Percentiles rank a stretch among this genome's conserved stretches.
Evolutionary conservation across 2,329 filamentous ascomycete genomes (phyloP).

Genomic region (Penicillium sp.): DNA sequence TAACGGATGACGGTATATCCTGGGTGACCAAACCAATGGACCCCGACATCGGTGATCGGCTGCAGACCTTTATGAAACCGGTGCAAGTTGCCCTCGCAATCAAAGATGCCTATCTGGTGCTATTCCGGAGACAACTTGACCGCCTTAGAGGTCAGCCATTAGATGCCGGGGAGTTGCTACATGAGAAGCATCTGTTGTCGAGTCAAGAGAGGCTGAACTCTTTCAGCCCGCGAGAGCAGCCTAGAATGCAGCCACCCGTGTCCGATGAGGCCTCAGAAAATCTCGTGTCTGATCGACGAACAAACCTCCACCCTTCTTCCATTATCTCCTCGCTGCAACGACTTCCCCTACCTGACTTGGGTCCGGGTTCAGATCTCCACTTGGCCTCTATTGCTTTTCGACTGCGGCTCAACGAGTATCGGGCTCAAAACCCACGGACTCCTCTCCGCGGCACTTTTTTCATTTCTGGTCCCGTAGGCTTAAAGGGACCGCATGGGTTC

Average conservation of each 20-base stretch:
- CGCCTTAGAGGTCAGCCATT: constrained; percentile 21
- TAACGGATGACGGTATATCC: constrained; percentile 26
- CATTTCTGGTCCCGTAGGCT: constrained; percentile 34
- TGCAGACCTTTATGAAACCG: constrained; percentile 33
- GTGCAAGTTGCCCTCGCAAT: constrained; percentile 33
- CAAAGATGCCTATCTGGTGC: constrained; percentile 32
- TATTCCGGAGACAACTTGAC: constrained; percentile 29
- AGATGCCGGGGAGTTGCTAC: constrained; percentile 15
- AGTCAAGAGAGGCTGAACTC: constrained; percentile 17
- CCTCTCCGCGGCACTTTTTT: constrained; percentile 35
- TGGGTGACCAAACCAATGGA: constrained; percentile 30
- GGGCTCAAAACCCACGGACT: constrained; percentile 18
- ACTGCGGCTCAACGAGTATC: constrained; percentile 27
- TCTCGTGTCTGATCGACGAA: constrained; percentile 14
- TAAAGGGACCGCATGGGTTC: constrained; percentile 34
- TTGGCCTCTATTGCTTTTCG: constrained; percentile 35
- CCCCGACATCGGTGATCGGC: constrained; percentile 30
- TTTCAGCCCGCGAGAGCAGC: constrained; percentile 17
- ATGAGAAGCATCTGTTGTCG: constrained; percentile 12
- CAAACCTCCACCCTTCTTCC: constrained; percentile 26
- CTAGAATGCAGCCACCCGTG: constrained; percentile 18
- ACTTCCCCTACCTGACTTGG: constrained; percentile 35
- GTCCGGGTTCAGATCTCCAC: constrained; percentile 36
- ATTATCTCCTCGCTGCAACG: constrained; percentile 33
- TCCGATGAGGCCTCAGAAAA: constrained; percentile 15